A percentile compares a stretch with the other conserved stretches of the same genome.
These are phyloP conservation scores for Colletotrichum orbiculare DNA, from an alignment of 2,329 filamentous ascomycete genomes.

Conservation along the genomic window DNA sequence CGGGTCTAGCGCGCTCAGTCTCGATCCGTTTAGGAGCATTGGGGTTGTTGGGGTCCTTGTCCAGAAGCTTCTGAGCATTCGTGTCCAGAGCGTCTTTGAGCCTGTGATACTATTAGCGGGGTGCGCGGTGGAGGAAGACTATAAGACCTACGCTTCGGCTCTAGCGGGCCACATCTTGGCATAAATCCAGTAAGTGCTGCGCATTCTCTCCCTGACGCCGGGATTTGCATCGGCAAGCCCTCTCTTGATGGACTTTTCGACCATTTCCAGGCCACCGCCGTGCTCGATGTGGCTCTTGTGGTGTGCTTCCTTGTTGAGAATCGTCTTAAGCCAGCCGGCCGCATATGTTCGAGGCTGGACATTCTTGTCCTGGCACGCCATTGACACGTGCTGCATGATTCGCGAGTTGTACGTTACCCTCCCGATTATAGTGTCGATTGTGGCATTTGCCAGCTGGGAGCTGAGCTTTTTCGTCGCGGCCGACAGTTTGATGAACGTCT, in stretches of 20 bases:
- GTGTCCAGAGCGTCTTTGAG: slow-evolving; percentile 83
- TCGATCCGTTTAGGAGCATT: slow-evolving; percentile 70
- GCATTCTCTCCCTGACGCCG: slow-evolving; percentile 86
- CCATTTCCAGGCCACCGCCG: slow-evolving; percentile 80
- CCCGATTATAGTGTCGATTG: slow-evolving; percentile 83
- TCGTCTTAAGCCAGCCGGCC: slow-evolving; percentile 83
- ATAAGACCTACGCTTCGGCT: slow-evolving; percentile 73
- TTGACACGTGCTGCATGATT: slow-evolving; percentile 86
- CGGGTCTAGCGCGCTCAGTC: slow-evolving; percentile 63
- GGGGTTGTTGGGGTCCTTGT: slow-evolving; percentile 86
- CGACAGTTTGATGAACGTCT: slow-evolving; percentile 89
- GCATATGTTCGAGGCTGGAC: slow-evolving; percentile 85
- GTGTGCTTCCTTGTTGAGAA: slow-evolving; percentile 80
- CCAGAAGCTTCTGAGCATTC: slow-evolving; percentile 81
- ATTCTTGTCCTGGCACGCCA: slow-evolving; percentile 92
- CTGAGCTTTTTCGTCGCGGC: slow-evolving; percentile 93
- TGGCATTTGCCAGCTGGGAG: slow-evolving; percentile 83
- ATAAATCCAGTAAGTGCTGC: slow-evolving; percentile 89
- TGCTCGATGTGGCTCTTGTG: slow-evolving; percentile 89
- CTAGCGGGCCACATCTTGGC: slow-evolving; percentile 79
- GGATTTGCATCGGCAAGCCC: slow-evolving; percentile 91
- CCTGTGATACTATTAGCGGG: slow-evolving; percentile 51
- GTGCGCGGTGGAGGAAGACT: not conserved
- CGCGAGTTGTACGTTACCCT: slow-evolving; percentile 83
- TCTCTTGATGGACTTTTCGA: slow-evolving; percentile 91